phyloP scores from a whole-genome alignment of 768 basidiomycete genomes.

The Tylopilus plumbeoviolaceoides region DNA sequence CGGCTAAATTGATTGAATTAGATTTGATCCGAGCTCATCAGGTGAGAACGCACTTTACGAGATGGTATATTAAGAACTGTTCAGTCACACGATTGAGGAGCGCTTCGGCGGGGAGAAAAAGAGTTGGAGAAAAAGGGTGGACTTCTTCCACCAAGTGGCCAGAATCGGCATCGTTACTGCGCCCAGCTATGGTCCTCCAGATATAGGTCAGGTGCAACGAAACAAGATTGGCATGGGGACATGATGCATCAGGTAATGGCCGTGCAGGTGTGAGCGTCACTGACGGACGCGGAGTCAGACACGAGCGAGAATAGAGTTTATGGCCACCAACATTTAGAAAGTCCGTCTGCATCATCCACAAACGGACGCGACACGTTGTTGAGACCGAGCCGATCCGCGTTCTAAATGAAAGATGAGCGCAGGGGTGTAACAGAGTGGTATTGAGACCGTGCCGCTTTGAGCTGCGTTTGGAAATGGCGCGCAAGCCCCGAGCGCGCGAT shows the following conservation, averaged over 20 bases:
- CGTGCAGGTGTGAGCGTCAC: constrained; percentile 40
- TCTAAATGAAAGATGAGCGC: constrained; percentile 39
- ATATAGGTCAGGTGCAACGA: constrained; percentile 40
- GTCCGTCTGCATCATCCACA: constrained; percentile 41
- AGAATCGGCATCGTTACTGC: constrained; percentile 7
- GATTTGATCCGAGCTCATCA: constrained; percentile 7
- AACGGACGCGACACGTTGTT: constrained; percentile 52
- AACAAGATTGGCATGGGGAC: constrained; percentile 29
- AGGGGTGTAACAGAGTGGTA: not conserved
- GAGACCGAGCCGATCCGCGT: constrained; percentile 54
- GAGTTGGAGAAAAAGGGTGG: constrained; percentile 49
- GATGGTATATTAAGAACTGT: constrained; percentile 53
- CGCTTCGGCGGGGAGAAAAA: constrained; percentile 52
- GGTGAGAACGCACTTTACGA: constrained; percentile 47
- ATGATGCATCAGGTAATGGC: constrained; percentile 27
- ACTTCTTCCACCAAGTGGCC: constrained; percentile 32
- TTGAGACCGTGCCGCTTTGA: constrained; percentile 41
- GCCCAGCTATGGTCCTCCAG: constrained; percentile 29
- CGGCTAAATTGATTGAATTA: constrained; percentile 40
- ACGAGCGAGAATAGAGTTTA: constrained; percentile 1
- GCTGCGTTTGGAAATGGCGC: constrained; percentile 45
- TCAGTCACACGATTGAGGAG: constrained; percentile 49
- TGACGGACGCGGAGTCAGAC: constrained; percentile 20
- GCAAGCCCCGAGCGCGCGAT: constrained; percentile 49
- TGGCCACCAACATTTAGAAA: constrained; percentile 36